A percentile compares a stretch with the other conserved stretches of the same genome.
These are phyloP conservation scores for Trichaptum fuscoviolaceum DNA, from an alignment of 768 basidiomycete species.

Conservation along the genomic window DNA sequence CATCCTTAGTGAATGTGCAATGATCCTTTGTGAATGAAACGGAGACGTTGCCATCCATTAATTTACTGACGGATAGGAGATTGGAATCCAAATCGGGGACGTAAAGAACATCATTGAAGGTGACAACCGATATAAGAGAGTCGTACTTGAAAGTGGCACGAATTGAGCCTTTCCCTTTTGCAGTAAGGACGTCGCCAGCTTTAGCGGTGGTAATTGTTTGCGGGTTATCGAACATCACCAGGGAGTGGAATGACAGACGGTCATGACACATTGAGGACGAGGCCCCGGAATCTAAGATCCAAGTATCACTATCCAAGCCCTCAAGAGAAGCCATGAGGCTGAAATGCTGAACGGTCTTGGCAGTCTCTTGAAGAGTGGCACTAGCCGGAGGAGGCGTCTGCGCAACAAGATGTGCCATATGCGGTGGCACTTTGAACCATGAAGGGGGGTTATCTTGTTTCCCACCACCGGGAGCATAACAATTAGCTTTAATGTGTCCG, in stretches of 20 bases:
- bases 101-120: slow-evolving; percentile 20
- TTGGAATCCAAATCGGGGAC: slow-evolving; percentile 23
- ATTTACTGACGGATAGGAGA: slow-evolving; percentile 19
- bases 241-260: slow-evolving; percentile 15
- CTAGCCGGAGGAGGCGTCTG: not conserved
- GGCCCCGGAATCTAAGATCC: slow-evolving; percentile 19
- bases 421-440: not conserved
- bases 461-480: not conserved
- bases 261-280: slow-evolving; percentile 22
- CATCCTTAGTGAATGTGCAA: not conserved
- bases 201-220: slow-evolving; percentile 12
- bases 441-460: not conserved
- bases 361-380: not conserved
- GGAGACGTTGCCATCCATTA: slow-evolving; percentile 14
- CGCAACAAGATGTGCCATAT: not conserved
- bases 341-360: not conserved
- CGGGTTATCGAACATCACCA: slow-evolving; percentile 4
- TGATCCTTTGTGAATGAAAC: slow-evolving; percentile 13
- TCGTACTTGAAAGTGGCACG: slow-evolving; percentile 11
- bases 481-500: not conserved
- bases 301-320: not conserved
- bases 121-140: slow-evolving; percentile 12
- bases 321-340: not conserved
- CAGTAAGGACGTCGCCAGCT: slow-evolving; percentile 14
- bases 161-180: slow-evolving; percentile 19